Conservation (phyloP, 805 yeast species). For the Zygosaccharomyces lentus region DNA sequence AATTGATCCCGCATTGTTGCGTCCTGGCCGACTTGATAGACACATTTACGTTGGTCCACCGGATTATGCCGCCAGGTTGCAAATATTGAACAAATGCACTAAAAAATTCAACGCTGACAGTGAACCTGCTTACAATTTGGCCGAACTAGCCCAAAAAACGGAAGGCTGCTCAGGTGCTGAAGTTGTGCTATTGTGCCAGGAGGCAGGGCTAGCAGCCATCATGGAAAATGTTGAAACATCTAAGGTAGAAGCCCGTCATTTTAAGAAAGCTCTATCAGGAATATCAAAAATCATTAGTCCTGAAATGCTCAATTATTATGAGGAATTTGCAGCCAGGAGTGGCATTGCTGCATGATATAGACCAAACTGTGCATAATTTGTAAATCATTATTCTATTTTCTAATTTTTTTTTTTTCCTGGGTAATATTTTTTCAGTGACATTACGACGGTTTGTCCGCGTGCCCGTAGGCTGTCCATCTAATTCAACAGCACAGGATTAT, state of each 20-base stretch:
- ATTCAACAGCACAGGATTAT: neutral
- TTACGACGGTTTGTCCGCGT: neutral
- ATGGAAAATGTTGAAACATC: slow-evolving; percentile 64
- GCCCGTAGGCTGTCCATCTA: neutral
- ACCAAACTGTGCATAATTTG: neutral
- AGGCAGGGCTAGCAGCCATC: slow-evolving; percentile 92
- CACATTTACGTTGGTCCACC: slow-evolving; percentile 94
- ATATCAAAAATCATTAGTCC: slow-evolving; percentile 75
- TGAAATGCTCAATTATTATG: slow-evolving; percentile 78
- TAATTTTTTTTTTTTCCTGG: neutral
- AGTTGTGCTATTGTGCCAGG: slow-evolving; percentile 85
- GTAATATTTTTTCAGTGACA: neutral
- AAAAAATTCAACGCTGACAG: slow-evolving; percentile 52
- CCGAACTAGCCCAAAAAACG: slow-evolving; percentile 54
- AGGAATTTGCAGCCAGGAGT: slow-evolving; percentile 42
- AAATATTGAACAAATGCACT: slow-evolving; percentile 70
- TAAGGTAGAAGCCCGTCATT: slow-evolving; percentile 59
- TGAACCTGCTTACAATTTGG: slow-evolving; percentile 44
- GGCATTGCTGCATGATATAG: slow-evolving; percentile 32
- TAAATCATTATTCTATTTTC: neutral
- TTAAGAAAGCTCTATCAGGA: slow-evolving; percentile 61
- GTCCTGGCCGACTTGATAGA: slow-evolving; percentile 95
- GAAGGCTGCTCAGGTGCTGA: slow-evolving; percentile 98
- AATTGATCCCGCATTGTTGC: slow-evolving; percentile 84
- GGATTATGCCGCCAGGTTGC: slow-evolving; percentile 70